Percentiles rank a stretch among this genome's conserved stretches.
Evolutionary conservation across 2,329 filamentous ascomycete genomes (phyloP).

Genomic region (Zymoseptoria tritici): DNA sequence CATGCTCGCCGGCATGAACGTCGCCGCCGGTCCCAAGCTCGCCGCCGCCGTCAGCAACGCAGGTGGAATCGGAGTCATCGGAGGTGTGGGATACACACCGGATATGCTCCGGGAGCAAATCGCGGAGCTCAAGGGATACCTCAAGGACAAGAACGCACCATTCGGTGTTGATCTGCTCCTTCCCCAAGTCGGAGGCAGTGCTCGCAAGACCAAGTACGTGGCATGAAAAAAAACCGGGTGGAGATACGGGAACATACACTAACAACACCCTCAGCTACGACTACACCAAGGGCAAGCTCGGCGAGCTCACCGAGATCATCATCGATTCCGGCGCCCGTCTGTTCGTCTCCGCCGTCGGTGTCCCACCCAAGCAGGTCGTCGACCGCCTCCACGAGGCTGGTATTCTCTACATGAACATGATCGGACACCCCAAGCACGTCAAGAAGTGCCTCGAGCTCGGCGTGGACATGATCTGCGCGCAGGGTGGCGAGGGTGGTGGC

Average conservation of each 20-base stretch:
- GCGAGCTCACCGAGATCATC: slow-evolving; percentile 82
- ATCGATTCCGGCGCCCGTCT: slow-evolving; percentile 86
- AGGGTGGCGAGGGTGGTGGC: slow-evolving; percentile 94
- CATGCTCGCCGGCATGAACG: slow-evolving; percentile 97
- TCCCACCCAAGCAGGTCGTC: slow-evolving; percentile 75
- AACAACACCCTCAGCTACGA: slow-evolving; percentile 63
- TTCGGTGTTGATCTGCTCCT: slow-evolving; percentile 92
- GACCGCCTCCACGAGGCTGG: slow-evolving; percentile 82
- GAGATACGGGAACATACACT: background rate
- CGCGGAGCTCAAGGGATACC: slow-evolving; percentile 80
- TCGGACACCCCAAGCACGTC: slow-evolving; percentile 98
- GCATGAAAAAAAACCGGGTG: background rate
- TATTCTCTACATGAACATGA: slow-evolving; percentile 99
- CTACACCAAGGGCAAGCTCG: slow-evolving; percentile 98
- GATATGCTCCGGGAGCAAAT: slow-evolving; percentile 97
- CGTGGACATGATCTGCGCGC: slow-evolving; percentile 94
- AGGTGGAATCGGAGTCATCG: slow-evolving; percentile 91
- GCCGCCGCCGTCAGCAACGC: slow-evolving; percentile 96
- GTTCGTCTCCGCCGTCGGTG: slow-evolving; percentile 97
- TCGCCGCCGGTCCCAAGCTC: slow-evolving; percentile 90
- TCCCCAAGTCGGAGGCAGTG: slow-evolving; percentile 87
- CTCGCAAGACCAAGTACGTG: slow-evolving; percentile 81
- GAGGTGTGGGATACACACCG: slow-evolving; percentile 90
- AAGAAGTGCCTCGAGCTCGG: slow-evolving; percentile 89
- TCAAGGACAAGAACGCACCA: slow-evolving; percentile 84